Percentiles rank a stretch among this genome's conserved stretches.
These are phyloP conservation scores for Teunomyces lycoperdinae DNA, from an alignment of 805 yeast genomes.

Conservation along the genomic window DNA sequence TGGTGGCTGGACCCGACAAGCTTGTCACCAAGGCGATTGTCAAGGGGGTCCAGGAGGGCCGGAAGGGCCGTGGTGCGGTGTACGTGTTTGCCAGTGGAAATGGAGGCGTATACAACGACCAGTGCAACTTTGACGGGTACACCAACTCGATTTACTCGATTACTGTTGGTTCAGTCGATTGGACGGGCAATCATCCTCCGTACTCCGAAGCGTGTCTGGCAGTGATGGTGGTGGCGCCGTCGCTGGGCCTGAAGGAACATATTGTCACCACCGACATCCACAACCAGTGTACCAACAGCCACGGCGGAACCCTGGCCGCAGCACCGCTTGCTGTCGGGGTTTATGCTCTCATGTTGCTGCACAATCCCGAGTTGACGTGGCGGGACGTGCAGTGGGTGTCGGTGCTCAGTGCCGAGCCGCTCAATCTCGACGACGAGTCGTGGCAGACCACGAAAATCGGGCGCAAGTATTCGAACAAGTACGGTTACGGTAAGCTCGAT, in stretches of 20 bases:
- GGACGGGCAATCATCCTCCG: slow-evolving; percentile 79
- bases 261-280: slow-evolving; percentile 85
- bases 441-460: slow-evolving; percentile 74
- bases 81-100: slow-evolving; percentile 97
- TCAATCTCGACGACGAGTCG: slow-evolving; percentile 63
- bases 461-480: slow-evolving; percentile 73
- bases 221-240: slow-evolving; percentile 88
- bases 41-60: slow-evolving; percentile 82
- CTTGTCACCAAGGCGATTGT: slow-evolving; percentile 78
- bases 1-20: slow-evolving; percentile 80
- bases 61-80: slow-evolving; percentile 76
- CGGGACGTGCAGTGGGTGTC: slow-evolving; percentile 88
- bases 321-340: slow-evolving; percentile 99
- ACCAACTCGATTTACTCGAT: slow-evolving; percentile 93
- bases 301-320: slow-evolving; percentile 98
- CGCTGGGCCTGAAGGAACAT: slow-evolving; percentile 86
- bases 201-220: slow-evolving; percentile 95
- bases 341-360: slow-evolving; percentile 75
- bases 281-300: slow-evolving; percentile 63
- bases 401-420: slow-evolving; percentile 64
- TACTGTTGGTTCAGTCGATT: slow-evolving; percentile 92
- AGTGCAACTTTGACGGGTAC: slow-evolving; percentile 96
- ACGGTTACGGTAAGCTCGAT: slow-evolving; percentile 91
- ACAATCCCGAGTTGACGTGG: slow-evolving; percentile 90
- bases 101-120: slow-evolving; percentile 80